Base-by-base conservation (phyloP, 208 protist species). In the Leishmania mexicana region DNA sequence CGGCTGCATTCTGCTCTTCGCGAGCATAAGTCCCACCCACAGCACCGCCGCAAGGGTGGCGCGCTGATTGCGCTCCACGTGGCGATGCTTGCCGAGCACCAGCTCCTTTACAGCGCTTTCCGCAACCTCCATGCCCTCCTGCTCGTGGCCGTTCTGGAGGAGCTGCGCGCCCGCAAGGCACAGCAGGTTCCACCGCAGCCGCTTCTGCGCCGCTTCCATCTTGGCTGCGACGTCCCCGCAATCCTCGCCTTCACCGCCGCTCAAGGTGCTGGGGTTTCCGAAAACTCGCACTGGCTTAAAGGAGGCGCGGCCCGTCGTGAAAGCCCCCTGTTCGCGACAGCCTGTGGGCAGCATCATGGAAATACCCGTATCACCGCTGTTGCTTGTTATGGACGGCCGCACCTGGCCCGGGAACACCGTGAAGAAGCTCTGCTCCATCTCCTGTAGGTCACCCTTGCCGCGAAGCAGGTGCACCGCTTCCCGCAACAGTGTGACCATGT, bases 141-240 rank as follows among this genome's bases (percentile, higher is more conserved):
- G 57, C 40, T 72, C 53, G 54, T 86, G 81, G 24, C 83, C 82
- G 40, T 82, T 64, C 62, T 85, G 83, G 15, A 93, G 64, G 42
- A 93, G 80, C 79, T 90, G 79, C 15, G 79, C 75, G 6, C 83
- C 85, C 0, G 86, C 89, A 49, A 89, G 85, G 68, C 72, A 86
- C 28, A 93, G 83, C 10, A 93, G 62, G 75, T 88, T 89, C 89
- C 87, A 91, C 31, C 84, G 89, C 54, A 86, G 83, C 24, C 89
- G 87, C 78, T 89, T 90, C 64, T 90, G 82, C 42, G 81, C 72
- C n/a, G 72, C 72, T 62, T 19, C 72, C 74, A 70, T 81, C 60
- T 38, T 75, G 49, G 71, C 83, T n/a, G 62, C 31, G 47, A n/a
- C 38, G 6, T 77, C 79, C 35, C 19, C 65, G 60, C 42, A 28